Conservation (phyloP, 768 basidiomycete species). For the Lactifluus volemus region DNA sequence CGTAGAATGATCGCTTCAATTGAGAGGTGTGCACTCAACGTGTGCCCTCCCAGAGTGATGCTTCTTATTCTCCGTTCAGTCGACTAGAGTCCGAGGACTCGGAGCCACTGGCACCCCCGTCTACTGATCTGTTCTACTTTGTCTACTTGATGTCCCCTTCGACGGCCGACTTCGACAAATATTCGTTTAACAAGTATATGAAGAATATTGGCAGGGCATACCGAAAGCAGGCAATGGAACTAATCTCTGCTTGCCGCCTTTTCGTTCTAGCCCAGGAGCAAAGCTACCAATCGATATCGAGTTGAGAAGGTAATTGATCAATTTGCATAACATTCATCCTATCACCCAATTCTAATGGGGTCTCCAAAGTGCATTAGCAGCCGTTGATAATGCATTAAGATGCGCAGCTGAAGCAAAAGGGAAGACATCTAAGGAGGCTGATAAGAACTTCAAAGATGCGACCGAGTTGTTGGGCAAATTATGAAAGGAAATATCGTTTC, state of each 20-base stretch:
- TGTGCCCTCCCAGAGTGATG: background rate
- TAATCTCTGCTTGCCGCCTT: background rate
- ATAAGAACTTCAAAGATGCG: too few species aligned
- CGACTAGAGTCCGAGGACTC: too few species aligned
- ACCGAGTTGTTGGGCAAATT: background rate
- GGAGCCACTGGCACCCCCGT: background rate
- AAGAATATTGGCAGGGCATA: too few species aligned
- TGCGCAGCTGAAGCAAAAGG: background rate
- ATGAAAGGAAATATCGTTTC: background rate
- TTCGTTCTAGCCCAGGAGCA: background rate
- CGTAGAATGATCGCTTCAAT: background rate
- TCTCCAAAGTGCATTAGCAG: background rate
- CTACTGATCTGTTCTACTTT: background rate
- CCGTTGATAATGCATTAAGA: background rate
- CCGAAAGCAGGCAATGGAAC: too few species aligned
- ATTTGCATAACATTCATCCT: too few species aligned
- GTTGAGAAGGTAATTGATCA: background rate
- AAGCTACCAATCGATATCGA: background rate
- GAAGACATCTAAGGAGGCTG: background rate
- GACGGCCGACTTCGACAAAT: background rate
- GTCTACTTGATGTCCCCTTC: background rate
- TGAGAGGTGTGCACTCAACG: background rate
- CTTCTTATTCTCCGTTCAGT: background rate
- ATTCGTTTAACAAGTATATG: slow-evolving; percentile 1
- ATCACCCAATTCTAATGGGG: background rate